Evolutionary conservation across 2,329 filamentous ascomycete genomes (phyloP), one percentile per base, ranked within the genome.

Genomic region (Aspergillus pseudotamarii): DNA sequence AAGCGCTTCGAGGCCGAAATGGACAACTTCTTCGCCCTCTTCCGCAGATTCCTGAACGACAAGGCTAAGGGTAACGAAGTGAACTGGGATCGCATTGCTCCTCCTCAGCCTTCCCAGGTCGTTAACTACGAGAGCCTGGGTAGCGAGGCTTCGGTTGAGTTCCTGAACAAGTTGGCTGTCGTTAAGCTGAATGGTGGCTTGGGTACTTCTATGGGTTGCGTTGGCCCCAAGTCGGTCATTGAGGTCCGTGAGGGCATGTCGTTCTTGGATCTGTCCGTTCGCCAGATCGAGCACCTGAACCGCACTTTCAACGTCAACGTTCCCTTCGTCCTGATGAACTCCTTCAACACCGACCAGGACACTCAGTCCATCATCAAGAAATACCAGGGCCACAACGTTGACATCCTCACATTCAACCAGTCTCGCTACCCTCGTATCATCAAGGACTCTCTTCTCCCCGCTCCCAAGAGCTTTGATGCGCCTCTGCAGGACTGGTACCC

Each of bases 231-330:
- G 87, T 99, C 95, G 54, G 95, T 99, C 77, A 99, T 99, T 73
- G 95, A 99, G 82, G 95, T 99, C 78, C 93, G 95, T 82, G 95
- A 99, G 75, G 95, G 95, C 88, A 99, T 98, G 95, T 99, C 95
- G 73, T 99, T 99, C 90, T 88, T 99, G 71, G 95, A 99, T 83
- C 87, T 99, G 74, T 98, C 95, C 23, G 95, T 99, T 74, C 92
- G 95, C 76, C 95, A 99, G 86, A 96, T 99, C 78, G 95, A 99
- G 85, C 96, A 93, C 86, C 90, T 99, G 73, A 99, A 99, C 90
- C 91, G 94, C 81, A 98, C 93, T 69, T 98, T 97, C 85, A 88
- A 91, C 73, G 93, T 96, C 80, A 98, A 97, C 79, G 95, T 99
- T 38, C 95, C 95, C 56, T 97, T 99, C 82, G 89, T 99, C 71